Evolutionary conservation across 2,329 filamentous ascomycete genomes (phyloP).

Genomic region (Sordariomycetes sp.): DNA sequence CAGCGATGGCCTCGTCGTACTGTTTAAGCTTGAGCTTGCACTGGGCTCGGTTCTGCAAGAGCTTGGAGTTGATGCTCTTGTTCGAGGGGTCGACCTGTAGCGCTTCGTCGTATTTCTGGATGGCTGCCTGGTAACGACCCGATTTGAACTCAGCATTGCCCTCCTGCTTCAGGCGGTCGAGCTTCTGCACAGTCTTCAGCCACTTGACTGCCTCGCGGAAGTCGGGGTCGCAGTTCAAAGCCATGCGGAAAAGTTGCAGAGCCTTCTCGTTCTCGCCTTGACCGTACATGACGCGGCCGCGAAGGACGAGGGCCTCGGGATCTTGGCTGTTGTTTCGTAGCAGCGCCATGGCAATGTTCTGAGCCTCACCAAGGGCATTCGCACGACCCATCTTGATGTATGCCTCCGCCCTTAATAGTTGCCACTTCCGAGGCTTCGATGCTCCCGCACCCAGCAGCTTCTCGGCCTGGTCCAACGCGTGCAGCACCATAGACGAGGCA

Average conservation of each 20-base stretch:
- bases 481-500: slow-evolving; percentile 82
- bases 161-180: slow-evolving; percentile 88
- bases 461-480: slow-evolving; percentile 86
- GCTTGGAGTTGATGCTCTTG: slow-evolving; percentile 88
- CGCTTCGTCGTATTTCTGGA: slow-evolving; percentile 76
- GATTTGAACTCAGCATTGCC: slow-evolving; percentile 88
- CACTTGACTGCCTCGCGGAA: slow-evolving; percentile 83
- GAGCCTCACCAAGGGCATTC: slow-evolving; percentile 83
- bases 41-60: slow-evolving; percentile 86
- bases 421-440: slow-evolving; percentile 83
- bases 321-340: slow-evolving; percentile 83
- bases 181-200: slow-evolving; percentile 80
- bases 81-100: slow-evolving; percentile 80
- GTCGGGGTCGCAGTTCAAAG: slow-evolving; percentile 83
- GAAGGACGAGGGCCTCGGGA: slow-evolving; percentile 84
- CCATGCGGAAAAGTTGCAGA: slow-evolving; percentile 83
- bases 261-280: slow-evolving; percentile 95
- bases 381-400: slow-evolving; percentile 86
- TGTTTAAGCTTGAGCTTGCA: slow-evolving; percentile 78
- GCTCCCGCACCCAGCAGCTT: slow-evolving; percentile 68
- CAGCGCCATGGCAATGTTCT: slow-evolving; percentile 83
- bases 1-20: slow-evolving; percentile 69
- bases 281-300: slow-evolving; percentile 78
- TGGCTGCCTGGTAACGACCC: slow-evolving; percentile 67
- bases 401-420: slow-evolving; percentile 82